Evolutionary conservation across 768 basidiomycete species (phyloP), one percentile per base, ranked within the genome.

Genomic region (Steccherinum ochraceum): DNA sequence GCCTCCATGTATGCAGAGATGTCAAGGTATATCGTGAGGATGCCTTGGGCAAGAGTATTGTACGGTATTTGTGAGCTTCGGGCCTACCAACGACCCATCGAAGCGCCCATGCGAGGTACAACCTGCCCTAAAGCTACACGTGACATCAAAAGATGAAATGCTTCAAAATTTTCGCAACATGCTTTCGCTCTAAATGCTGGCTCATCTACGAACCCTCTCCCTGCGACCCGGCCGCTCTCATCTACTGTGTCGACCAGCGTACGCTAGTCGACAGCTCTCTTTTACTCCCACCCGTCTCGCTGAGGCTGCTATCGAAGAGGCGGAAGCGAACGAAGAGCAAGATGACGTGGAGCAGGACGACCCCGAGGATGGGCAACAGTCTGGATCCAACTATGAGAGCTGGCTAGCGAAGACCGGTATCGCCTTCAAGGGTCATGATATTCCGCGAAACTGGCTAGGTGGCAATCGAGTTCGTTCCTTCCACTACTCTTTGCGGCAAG

Each of bases 381-480:
- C n/a, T n/a, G 24, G 43, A 16, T 48, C 40, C 40, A 48, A 21
- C 18, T 60, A 56, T 41, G 51, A 46, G 13, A 57, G 69, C 27
- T 82, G 80, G 58, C 64, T 78, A 53, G 58, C 65, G 7, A 66
- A 67, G 19, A 67, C 71, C 45, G 80, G 76, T 1, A 55, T 55
- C 35, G 57, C 67, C 44, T 84, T 67, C 58, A 71, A 69, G 56
- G 58, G 69, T 20, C 72, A 78, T 20, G 59, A 67, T 26, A 60
- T 62, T 25, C 77, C 83, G 23, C 69, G 73, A 40, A 80, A 83
- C 50, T 90, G 84, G 82, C 70, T 91, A 7, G 78, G 80, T 54
- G 71, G 67, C 25, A 66, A 72, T 56, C 72, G 75, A 71, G 84
- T 81, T 62, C 67, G 71, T 73, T 61, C 59, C 63, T 62, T 59